These are phyloP conservation scores for Penicillium sp. DNA, from an alignment of 2,329 filamentous ascomycete genomes.

Conservation along the genomic window DNA sequence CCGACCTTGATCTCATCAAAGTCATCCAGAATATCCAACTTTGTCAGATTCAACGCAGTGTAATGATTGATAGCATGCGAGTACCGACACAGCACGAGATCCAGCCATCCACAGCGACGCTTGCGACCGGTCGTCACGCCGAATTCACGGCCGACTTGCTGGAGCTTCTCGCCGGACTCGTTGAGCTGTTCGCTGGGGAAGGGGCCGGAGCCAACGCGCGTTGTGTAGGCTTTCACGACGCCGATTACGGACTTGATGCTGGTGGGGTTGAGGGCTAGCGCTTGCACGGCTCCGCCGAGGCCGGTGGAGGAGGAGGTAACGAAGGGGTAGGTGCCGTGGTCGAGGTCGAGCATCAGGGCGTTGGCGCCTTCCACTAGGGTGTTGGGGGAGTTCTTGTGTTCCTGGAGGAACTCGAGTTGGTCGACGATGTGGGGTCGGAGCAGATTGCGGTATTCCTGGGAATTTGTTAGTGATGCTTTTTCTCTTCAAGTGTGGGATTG, in stretches of 20 bases:
- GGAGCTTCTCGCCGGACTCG: constrained; percentile 54
- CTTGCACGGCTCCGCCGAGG: constrained; percentile 52
- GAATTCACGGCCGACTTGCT: constrained; percentile 53
- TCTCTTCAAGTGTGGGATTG: neutral
- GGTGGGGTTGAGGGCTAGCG: constrained; percentile 56
- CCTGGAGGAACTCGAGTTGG: constrained; percentile 52
- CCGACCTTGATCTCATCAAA: constrained; percentile 62
- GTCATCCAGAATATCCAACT: constrained; percentile 61
- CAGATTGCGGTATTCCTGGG: constrained; percentile 37
- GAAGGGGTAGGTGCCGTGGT: constrained; percentile 52
- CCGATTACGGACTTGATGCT: constrained; percentile 58
- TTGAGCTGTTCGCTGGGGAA: constrained; percentile 62
- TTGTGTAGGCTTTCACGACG: constrained; percentile 64
- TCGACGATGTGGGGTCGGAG: constrained; percentile 42
- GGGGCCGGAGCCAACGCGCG: constrained; percentile 57
- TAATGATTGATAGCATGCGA: constrained; percentile 55
- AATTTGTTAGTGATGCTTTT: constrained; percentile 1
- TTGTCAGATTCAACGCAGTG: constrained; percentile 59
- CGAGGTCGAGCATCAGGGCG: constrained; percentile 59
- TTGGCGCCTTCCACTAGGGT: constrained; percentile 63
- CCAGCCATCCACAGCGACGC: constrained; percentile 62
- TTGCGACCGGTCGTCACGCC: constrained; percentile 59
- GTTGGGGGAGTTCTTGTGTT: constrained; percentile 52
- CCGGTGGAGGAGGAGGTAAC: constrained; percentile 49
- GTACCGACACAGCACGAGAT: constrained; percentile 62